phyloP scores from a whole-genome alignment of 257 asterid species.

The Forsythia viridissima region DNA sequence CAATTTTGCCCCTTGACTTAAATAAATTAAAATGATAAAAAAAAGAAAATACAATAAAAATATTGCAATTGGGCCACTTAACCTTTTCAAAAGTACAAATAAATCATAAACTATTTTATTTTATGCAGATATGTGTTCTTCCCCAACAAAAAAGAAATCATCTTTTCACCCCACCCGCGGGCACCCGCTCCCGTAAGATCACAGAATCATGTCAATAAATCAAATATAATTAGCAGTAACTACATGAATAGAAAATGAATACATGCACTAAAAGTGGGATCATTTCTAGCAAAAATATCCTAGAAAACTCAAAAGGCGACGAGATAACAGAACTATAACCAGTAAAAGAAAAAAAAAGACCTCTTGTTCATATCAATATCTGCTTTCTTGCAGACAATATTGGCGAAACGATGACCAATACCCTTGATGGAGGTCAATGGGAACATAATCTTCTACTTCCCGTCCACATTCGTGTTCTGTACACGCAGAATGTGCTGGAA shows the following conservation, averaged over 20 bases:
- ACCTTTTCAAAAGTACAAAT: no score
- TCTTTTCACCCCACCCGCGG: no score
- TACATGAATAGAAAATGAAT: neutral
- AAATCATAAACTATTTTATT: no score
- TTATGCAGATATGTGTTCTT: no score
- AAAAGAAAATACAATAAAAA: no score
- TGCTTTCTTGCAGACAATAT: constrained; percentile 47
- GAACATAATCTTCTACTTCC: constrained; percentile 49
- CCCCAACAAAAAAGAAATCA: no score
- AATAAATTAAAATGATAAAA: no score
- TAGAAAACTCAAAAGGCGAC: neutral
- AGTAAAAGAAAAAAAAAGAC: neutral
- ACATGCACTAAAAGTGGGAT: no score
- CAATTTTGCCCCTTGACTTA: no score
- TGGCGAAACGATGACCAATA: constrained; percentile 50
- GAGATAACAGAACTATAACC: neutral
- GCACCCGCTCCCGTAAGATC: no score
- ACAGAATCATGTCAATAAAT: neutral
- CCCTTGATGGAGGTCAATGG: constrained; percentile 49
- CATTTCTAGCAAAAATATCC: neutral
- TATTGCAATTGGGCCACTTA: no score
- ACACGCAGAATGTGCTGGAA: constrained; percentile 52
- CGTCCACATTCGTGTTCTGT: constrained; percentile 21
- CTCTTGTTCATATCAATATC: constrained; percentile 52
- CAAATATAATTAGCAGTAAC: neutral